Conservation (phyloP, 106 monocot genomes). For the Platanthera zijinensis region DNA sequence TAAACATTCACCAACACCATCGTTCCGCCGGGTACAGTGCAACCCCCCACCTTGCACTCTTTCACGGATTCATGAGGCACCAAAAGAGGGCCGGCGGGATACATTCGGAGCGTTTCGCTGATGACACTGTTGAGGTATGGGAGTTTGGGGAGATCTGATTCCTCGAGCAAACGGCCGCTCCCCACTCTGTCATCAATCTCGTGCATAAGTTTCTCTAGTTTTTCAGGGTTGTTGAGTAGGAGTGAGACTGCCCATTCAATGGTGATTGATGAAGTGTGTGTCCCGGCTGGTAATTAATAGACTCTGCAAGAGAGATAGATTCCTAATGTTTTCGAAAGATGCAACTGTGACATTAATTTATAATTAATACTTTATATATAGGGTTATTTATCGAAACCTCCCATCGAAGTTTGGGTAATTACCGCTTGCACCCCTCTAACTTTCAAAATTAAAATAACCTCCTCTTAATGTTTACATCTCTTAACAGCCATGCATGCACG, state of each 20-base stretch:
- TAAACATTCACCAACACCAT: slow-evolving; percentile 32
- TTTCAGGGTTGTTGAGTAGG: slow-evolving; percentile 18
- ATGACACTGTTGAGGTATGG: slow-evolving; percentile 11
- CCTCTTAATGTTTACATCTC: too few relatives aligned
- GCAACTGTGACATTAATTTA: neutral
- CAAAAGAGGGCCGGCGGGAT: slow-evolving; percentile 27
- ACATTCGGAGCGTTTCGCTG: slow-evolving; percentile 25
- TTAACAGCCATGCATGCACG: too few relatives aligned
- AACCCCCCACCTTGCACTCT: neutral
- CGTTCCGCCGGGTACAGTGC: slow-evolving; percentile 5
- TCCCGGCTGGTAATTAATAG: slow-evolving; percentile 24
- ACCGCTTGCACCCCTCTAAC: too few relatives aligned
- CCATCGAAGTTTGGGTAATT: too few relatives aligned
- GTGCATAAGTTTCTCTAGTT: neutral
- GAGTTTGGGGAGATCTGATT: slow-evolving; percentile 9
- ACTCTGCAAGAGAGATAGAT: slow-evolving; percentile 1
- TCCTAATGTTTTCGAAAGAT: neutral
- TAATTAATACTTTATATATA: too few relatives aligned
- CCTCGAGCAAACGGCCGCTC: neutral
- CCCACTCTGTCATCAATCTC: slow-evolving; percentile 17
- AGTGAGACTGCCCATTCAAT: slow-evolving; percentile 40
- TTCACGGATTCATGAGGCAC: slow-evolving; percentile 30
- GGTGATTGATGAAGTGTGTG: slow-evolving; percentile 24
- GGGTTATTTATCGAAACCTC: too few relatives aligned
- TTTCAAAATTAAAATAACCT: too few relatives aligned